Base-by-base conservation (phyloP, 768 basidiomycete genomes). In the Pseudohyphozyma bogoriensis region DNA sequence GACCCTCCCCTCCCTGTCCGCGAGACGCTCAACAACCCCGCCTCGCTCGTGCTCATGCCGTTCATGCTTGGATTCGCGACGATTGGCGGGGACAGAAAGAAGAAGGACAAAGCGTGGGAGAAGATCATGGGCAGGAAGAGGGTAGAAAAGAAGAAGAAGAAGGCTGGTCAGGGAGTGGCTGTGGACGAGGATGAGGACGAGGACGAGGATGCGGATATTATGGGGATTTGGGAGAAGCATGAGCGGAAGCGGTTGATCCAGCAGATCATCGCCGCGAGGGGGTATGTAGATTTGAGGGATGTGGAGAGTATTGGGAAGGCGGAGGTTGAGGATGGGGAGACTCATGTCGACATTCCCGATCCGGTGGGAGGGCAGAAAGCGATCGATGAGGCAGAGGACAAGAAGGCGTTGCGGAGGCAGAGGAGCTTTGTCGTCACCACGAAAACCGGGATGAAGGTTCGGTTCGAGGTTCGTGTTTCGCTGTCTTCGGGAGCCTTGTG, bases 381-480 rank as follows among this genome's bases (percentile, higher is more conserved):
- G n/a, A n/a, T n/a, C n/a, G n/a, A n/a, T n/a, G n/a, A 67, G 2
- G 63, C 52, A 20, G 56, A 55, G 35, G 64, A 65, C 36, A 52
- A 55, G 57, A 60, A 66, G 22, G 72, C 73, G 37, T 60, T 83
- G 59, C 79, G 78, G 60, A 80, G 83, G 74, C 79, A 79, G 63
- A 78, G 88, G 49, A 82, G 82, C 3, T 93, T 96, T 65, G 87
- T 91, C 71, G 74, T 93, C 40, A 74, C 85, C 55, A 76, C 89
- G 56, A 79, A 77, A 26, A 82, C 81, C 13, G 89, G 89, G 4
- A 77, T 78, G 33, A 79, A 85, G 18, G 72, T 89, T 54, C 78
- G 85, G 22, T 87, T 89, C 56, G 89, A 96, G 80, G 90, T 89
- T 65, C 62, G 79, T 65, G 12, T 32, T 12, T 55, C 58, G 10